Percentiles rank a stretch among this genome's conserved stretches.
Evolutionary conservation across 2,329 filamentous ascomycete genomes (phyloP).

Genomic region (Metarhizium robertsii): DNA sequence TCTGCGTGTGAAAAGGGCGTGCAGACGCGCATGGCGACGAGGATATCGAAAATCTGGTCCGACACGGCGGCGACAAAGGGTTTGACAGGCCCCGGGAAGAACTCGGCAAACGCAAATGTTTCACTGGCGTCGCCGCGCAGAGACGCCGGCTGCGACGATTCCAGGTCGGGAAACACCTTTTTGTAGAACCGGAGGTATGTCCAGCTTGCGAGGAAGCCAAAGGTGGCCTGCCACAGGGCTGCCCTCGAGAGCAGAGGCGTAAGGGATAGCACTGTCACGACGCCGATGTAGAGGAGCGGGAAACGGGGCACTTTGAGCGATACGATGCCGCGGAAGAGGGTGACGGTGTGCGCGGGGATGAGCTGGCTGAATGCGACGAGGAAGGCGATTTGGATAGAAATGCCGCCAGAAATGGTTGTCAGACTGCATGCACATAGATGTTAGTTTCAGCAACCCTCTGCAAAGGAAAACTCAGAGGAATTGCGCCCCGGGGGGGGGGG

Average conservation of each 20-base stretch:
- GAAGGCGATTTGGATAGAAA: conserved; percentile 85
- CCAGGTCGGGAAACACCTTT: conserved; percentile 58
- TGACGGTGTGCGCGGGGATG: conserved; percentile 92
- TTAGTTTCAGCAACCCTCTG: background rate
- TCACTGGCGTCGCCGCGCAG: conserved; percentile 89
- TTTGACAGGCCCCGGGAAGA: conserved; percentile 82
- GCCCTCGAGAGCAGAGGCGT: conserved; percentile 57
- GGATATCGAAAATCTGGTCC: conserved; percentile 61
- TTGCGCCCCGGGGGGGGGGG: background rate
- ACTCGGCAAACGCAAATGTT: conserved; percentile 90
- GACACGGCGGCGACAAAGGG: conserved; percentile 66
- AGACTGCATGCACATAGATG: conserved; percentile 36
- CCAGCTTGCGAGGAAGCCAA: conserved; percentile 83
- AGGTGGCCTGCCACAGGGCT: conserved; percentile 67
- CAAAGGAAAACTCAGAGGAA: background rate
- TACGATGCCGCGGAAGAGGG: conserved; percentile 77
- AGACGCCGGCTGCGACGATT: conserved; percentile 47
- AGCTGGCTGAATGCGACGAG: conserved; percentile 97
- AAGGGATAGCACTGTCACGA: conserved; percentile 56
- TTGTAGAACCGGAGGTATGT: conserved; percentile 96
- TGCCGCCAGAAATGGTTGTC: conserved; percentile 78
- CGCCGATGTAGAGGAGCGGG: conserved; percentile 63
- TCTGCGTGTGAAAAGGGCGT: conserved; percentile 79
- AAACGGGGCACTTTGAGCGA: conserved; percentile 75
- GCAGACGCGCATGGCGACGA: conserved; percentile 70